These are phyloP conservation scores for Mortierella sp. DNA, from an alignment of 371 early-diverging fungal species.

Conservation along the genomic window DNA sequence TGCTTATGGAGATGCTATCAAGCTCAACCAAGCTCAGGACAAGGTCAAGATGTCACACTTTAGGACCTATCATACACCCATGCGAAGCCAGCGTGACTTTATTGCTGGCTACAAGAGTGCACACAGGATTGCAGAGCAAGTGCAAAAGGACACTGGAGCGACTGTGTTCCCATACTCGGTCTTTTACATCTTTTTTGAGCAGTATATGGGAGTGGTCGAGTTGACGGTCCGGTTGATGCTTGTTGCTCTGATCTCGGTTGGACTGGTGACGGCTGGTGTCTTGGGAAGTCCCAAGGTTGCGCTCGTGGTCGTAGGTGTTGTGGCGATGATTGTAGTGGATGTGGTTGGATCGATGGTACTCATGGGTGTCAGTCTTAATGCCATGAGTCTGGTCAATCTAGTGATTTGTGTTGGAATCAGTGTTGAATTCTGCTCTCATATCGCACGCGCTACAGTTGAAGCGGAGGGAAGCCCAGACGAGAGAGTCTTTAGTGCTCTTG, in stretches of 20 bases:
- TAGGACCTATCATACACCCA: constrained; percentile 74
- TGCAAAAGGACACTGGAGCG: constrained; percentile 59
- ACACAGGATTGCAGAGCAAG: constrained; percentile 68
- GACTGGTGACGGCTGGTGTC: constrained; percentile 66
- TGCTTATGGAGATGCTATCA: constrained; percentile 74
- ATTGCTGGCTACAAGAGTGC: constrained; percentile 74
- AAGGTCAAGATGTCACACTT: constrained; percentile 70
- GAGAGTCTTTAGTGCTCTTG: constrained; percentile 58
- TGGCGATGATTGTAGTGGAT: constrained; percentile 72
- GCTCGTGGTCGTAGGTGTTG: constrained; percentile 66
- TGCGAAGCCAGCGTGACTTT: constrained; percentile 72
- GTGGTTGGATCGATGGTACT: constrained; percentile 75
- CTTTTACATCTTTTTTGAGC: constrained; percentile 84
- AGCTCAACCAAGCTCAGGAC: constrained; percentile 40
- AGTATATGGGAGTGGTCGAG: constrained; percentile 70
- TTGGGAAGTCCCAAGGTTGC: constrained; percentile 69
- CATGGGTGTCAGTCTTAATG: constrained; percentile 76
- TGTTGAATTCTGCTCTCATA: constrained; percentile 82
- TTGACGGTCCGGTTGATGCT: constrained; percentile 67
- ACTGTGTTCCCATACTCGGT: constrained; percentile 78
- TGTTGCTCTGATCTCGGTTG: constrained; percentile 68
- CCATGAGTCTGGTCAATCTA: constrained; percentile 79
- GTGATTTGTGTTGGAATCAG: constrained; percentile 82
- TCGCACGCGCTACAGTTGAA: constrained; percentile 73
- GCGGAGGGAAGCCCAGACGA: constrained; percentile 62